A percentile compares a stretch with the other conserved stretches of the same genome.
These are phyloP conservation scores for Rhodamnia argentea DNA, from an alignment of 345 rosid genomes.

Conservation along the genomic window DNA sequence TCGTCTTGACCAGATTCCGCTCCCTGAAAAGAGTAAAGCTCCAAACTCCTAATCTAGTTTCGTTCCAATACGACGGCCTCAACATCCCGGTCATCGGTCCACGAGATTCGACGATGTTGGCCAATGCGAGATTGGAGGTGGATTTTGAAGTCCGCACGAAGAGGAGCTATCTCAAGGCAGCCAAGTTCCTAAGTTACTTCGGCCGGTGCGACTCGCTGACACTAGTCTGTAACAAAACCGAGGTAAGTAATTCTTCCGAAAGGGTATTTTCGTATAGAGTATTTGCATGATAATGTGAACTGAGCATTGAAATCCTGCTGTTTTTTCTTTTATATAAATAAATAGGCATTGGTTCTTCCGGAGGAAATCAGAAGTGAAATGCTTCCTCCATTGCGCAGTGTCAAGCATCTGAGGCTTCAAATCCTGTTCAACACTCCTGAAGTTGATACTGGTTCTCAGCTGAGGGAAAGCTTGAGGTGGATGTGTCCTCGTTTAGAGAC, in stretches of 20 bases:
- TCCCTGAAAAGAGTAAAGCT: background rate
- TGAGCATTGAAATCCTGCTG: background rate
- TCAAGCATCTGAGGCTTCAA: background rate
- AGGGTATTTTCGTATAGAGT: background rate
- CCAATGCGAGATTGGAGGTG: background rate
- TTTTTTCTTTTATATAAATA: rapidly evolving
- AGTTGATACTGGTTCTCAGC: background rate
- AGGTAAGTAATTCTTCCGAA: background rate
- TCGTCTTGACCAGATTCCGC: background rate
- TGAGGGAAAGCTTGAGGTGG: background rate
- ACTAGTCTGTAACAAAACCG: background rate
- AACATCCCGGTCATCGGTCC: background rate
- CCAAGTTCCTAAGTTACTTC: background rate
- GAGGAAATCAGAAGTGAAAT: background rate
- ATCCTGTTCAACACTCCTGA: background rate
- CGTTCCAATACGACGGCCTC: background rate
- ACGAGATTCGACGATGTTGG: background rate
- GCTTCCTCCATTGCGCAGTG: background rate
- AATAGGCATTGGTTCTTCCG: background rate
- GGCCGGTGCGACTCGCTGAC: background rate
- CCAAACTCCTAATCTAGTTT: background rate
- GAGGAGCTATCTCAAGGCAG: background rate
- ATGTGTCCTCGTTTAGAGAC: background rate
- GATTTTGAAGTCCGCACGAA: background rate
- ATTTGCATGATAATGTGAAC: background rate